phyloP scores from a whole-genome alignment of 192 early-diverging fungal genomes.

The Coemansia javaensis region DNA sequence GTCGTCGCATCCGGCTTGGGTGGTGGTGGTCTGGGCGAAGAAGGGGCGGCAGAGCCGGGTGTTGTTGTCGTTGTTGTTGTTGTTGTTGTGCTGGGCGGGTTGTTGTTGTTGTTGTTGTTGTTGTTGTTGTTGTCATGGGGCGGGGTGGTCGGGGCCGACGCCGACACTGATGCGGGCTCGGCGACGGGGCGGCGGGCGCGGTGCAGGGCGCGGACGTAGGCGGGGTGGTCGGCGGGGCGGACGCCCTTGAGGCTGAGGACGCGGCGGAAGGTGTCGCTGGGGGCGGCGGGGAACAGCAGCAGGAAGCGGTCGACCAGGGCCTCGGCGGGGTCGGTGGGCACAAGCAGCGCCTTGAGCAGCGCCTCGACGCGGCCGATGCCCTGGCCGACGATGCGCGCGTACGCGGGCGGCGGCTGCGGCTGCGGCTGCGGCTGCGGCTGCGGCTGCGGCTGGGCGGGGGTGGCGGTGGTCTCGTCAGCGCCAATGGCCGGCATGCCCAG shows the following conservation, averaged over 20 bases:
- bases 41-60: too few relatives aligned
- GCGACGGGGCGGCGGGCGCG: background rate
- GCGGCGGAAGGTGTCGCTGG: constrained; percentile 65
- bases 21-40: too few relatives aligned
- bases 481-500: constrained; percentile 68
- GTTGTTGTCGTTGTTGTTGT: too few relatives aligned
- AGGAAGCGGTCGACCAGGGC: constrained; percentile 86
- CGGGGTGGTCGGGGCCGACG: too few relatives aligned
- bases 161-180: background rate
- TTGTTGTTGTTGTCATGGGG: too few relatives aligned
- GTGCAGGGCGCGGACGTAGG: constrained; percentile 23
- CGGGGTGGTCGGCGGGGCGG: constrained; percentile 56
- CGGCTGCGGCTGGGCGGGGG: too few relatives aligned
- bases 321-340: constrained; percentile 74
- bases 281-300: constrained; percentile 73
- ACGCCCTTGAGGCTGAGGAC: constrained; percentile 83
- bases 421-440: too few relatives aligned
- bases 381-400: constrained; percentile 75
- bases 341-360: constrained; percentile 84
- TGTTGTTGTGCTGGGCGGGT: background rate
- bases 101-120: background rate
- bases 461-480: constrained; percentile 44
- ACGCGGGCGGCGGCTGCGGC: constrained; percentile 51
- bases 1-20: too few relatives aligned
- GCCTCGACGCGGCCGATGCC: constrained; percentile 79